These are phyloP conservation scores for Nitzschia sp. DNA, from an alignment of 108 stramenopile species.

Conservation along the genomic window DNA sequence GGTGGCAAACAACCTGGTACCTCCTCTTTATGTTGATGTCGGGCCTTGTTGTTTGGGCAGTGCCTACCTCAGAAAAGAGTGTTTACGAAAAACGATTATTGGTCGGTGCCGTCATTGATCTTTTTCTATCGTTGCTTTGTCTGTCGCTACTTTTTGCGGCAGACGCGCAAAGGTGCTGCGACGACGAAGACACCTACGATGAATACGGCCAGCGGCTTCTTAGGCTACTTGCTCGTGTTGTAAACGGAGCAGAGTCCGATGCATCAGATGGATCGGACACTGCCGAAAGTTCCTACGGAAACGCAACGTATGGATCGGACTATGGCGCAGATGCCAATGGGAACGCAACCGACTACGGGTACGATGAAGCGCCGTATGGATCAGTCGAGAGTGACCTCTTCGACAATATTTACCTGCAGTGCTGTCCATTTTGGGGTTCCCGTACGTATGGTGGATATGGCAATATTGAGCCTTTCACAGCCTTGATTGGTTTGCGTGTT, in stretches of 20 bases:
- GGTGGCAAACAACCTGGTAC: slow-evolving; percentile 52
- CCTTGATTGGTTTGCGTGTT: slow-evolving; percentile 62
- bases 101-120: slow-evolving; percentile 50
- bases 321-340: not conserved
- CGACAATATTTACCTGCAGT: slow-evolving; percentile 9
- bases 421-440: slow-evolving; percentile 48
- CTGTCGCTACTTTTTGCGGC: slow-evolving; percentile 59
- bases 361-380: not conserved
- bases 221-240: not conserved
- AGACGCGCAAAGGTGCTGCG: slow-evolving; percentile 72
- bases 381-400: slow-evolving; percentile 7
- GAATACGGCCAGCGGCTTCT: not conserved
- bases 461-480: slow-evolving; percentile 73
- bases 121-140: slow-evolving; percentile 51
- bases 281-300: not conserved
- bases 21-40: slow-evolving; percentile 39
- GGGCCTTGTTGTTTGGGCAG: slow-evolving; percentile 24
- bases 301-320: not conserved
- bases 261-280: not conserved
- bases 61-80: slow-evolving; percentile 17
- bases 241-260: not conserved
- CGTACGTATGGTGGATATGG: slow-evolving; percentile 75
- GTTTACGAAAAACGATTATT: not conserved
- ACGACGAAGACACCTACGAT: slow-evolving; percentile 5
- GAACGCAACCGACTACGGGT: not conserved